Evolutionary conservation across 1,284 basidiomycete genomes (phyloP).

Genomic region (Sporisorium reilianum): DNA sequence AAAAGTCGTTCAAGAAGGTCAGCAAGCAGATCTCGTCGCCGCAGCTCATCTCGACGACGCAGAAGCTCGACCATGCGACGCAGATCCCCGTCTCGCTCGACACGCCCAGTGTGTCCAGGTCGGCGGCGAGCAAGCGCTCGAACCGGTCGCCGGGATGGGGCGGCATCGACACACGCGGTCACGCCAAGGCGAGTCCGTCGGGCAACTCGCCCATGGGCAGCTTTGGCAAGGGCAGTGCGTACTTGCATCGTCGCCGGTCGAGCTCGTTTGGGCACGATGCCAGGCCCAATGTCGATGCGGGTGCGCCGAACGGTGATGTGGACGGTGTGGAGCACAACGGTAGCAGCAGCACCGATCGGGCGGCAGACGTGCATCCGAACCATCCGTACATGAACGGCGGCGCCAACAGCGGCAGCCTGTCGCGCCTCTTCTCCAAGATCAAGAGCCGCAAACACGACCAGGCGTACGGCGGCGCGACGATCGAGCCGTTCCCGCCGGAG

Average conservation of each 20-base stretch:
- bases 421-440: conserved; percentile 54
- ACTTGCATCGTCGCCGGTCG: conserved; percentile 48
- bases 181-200: conserved; percentile 23
- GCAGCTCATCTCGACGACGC: conserved; percentile 60
- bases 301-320: conserved; percentile 7
- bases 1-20: conserved; percentile 53
- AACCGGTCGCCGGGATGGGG: conserved; percentile 36
- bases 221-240: conserved; percentile 20
- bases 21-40: conserved; percentile 59
- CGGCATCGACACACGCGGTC: conserved; percentile 20
- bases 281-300: conserved; percentile 19
- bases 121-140: conserved; percentile 9
- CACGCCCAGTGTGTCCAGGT: conserved; percentile 5
- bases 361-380: conserved; percentile 20
- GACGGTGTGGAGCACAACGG: conserved; percentile 10
- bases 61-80: conserved; percentile 52
- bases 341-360: conserved; percentile 10
- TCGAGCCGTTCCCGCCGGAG: conserved; percentile 50
- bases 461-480: conserved; percentile 33
- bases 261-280: conserved; percentile 59
- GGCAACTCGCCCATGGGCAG: conserved; percentile 21
- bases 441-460: conserved; percentile 38
- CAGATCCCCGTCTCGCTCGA: conserved; percentile 24
- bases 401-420: conserved; percentile 34
- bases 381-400: conserved; percentile 46